phyloP scores from a whole-genome alignment of 352 stramenopile genomes.

The Phytophthora syringae region DNA sequence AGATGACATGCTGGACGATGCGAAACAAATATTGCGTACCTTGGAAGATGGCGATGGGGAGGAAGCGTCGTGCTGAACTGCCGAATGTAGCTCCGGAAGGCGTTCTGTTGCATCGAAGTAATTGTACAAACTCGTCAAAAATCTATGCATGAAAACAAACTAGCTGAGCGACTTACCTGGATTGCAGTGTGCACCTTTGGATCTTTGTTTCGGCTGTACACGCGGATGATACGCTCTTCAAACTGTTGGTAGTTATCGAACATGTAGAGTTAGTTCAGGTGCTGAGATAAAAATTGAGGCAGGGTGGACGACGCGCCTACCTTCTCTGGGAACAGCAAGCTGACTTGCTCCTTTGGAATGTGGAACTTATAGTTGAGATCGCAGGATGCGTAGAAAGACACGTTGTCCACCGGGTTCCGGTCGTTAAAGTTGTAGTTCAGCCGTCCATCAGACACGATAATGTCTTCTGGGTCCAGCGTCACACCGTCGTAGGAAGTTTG shows the following conservation, averaged over 20 bases:
- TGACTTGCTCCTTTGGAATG: slow-evolving; percentile 84
- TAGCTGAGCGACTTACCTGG: slow-evolving; percentile 37
- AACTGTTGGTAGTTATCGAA: slow-evolving; percentile 48
- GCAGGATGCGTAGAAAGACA: slow-evolving; percentile 84
- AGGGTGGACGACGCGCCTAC: slow-evolving; percentile 28
- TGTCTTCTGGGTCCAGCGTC: slow-evolving; percentile 66
- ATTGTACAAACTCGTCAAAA: not conserved
- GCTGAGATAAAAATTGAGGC: not conserved
- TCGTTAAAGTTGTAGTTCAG: slow-evolving; percentile 89
- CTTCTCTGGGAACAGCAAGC: slow-evolving; percentile 84
- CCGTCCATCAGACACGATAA: slow-evolving; percentile 79
- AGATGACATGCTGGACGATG: not conserved
- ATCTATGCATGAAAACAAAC: not conserved
- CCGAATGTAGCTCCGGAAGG: slow-evolving; percentile 66
- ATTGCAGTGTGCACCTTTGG: slow-evolving; percentile 63
- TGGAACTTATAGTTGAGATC: slow-evolving; percentile 70
- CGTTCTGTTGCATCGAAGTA: slow-evolving; percentile 36
- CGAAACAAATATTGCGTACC: slow-evolving; percentile 28
- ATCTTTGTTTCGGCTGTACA: slow-evolving; percentile 75
- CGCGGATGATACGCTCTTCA: slow-evolving; percentile 81
- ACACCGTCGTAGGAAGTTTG: slow-evolving; percentile 50
- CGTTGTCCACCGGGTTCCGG: slow-evolving; percentile 84
- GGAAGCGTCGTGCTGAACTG: slow-evolving; percentile 71
- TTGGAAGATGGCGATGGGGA: slow-evolving; percentile 80
- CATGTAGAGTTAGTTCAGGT: not conserved